Evolutionary conservation across 257 asterid species (phyloP).

Genomic region (Penstemon eatonii): DNA sequence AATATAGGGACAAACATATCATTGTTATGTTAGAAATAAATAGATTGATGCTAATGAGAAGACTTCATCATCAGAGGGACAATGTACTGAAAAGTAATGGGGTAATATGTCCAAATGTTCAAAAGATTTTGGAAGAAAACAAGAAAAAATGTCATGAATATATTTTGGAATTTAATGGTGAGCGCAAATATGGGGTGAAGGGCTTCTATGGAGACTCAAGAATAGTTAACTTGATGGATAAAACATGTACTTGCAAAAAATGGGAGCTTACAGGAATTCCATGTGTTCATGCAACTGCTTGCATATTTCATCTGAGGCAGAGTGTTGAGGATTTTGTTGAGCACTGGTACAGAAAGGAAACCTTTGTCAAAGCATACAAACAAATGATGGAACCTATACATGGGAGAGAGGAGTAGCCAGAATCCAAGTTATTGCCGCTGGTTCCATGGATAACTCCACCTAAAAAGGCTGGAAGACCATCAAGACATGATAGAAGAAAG

Average conservation of each 20-base stretch:
- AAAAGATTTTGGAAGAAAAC: neutral
- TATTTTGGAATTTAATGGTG: neutral
- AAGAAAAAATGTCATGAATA: neutral
- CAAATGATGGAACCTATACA: too few relatives aligned
- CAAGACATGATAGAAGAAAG: neutral
- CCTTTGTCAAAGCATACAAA: too few relatives aligned
- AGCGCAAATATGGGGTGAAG: neutral
- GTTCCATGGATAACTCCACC: neutral
- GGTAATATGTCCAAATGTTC: neutral
- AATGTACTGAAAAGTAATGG: neutral
- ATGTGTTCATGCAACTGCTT: slow-evolving; percentile 5
- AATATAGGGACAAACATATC: slow-evolving; percentile 4
- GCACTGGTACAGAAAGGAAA: too few relatives aligned
- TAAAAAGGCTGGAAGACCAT: neutral
- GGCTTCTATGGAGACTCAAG: neutral
- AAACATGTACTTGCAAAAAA: slow-evolving; percentile 13
- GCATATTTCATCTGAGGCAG: neutral
- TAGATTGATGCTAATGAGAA: neutral
- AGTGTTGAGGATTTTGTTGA: neutral
- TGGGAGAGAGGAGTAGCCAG: too few relatives aligned
- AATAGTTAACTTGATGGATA: neutral
- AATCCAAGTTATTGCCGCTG: neutral
- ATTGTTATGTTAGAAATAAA: neutral
- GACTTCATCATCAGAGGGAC: neutral
- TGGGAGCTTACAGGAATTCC: slow-evolving; percentile 15